Percentiles rank a stretch among this genome's conserved stretches.
These are phyloP conservation scores for Leishmania braziliensis DNA, from an alignment of 208 protist genomes.

Conservation along the genomic window DNA sequence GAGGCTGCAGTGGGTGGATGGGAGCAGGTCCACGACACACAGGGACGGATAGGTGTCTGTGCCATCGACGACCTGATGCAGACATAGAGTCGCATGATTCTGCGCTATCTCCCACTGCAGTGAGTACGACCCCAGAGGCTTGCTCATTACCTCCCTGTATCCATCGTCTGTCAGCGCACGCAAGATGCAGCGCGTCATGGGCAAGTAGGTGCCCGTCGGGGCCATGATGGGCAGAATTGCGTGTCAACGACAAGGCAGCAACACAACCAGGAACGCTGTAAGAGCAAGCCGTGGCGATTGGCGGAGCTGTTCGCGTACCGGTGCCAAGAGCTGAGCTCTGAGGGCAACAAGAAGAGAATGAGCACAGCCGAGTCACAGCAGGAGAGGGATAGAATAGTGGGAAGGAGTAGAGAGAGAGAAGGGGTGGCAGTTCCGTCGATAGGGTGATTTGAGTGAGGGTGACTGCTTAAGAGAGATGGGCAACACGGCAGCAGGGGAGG, in stretches of 20 bases:
- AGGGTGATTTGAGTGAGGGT: neutral
- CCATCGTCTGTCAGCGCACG: slow-evolving; percentile 45
- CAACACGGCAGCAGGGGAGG: neutral
- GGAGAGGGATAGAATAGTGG: neutral
- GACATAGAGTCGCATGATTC: slow-evolving; percentile 23
- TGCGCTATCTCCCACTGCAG: slow-evolving; percentile 41
- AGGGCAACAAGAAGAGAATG: neutral
- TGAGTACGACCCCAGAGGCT: slow-evolving; percentile 43
- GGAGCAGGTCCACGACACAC: slow-evolving; percentile 61
- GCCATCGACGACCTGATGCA: slow-evolving; percentile 39
- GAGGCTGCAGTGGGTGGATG: slow-evolving; percentile 47
- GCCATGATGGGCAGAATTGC: neutral
- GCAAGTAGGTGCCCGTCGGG: neutral
- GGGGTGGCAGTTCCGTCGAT: neutral
- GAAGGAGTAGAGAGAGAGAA: neutral
- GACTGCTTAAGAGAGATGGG: neutral
- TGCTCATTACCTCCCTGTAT: slow-evolving; percentile 48
- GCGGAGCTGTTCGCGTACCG: neutral
- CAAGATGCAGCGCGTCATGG: slow-evolving; percentile 65
- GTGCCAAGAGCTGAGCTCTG: neutral
- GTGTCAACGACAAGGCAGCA: neutral
- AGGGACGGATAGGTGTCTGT: slow-evolving; percentile 47
- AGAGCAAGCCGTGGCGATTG: neutral
- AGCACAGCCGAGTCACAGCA: neutral
- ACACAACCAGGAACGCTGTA: neutral